These are phyloP conservation scores for Aspergillus eucalypticola DNA, from an alignment of 2,329 filamentous ascomycete species.

Conservation along the genomic window DNA sequence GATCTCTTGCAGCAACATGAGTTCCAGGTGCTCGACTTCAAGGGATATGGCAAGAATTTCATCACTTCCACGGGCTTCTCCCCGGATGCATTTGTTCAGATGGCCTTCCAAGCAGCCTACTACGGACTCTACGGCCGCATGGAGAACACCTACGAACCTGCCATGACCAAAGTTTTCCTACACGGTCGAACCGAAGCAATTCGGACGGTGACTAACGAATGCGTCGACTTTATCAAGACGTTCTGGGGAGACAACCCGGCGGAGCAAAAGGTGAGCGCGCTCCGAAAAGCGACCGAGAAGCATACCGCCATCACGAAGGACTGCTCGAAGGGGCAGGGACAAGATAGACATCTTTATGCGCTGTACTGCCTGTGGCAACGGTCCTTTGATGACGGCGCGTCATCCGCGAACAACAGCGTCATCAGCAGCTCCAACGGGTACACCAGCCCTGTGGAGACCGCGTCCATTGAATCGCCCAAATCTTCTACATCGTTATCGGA, in stretches of 20 bases:
- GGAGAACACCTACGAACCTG: conserved; percentile 95
- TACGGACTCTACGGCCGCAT: conserved; percentile 93
- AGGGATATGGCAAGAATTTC: conserved; percentile 91
- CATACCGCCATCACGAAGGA: conserved; percentile 79
- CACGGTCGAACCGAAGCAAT: conserved; percentile 95
- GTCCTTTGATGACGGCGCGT: conserved; percentile 71
- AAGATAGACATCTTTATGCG: conserved; percentile 90
- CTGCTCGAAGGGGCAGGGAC: conserved; percentile 86
- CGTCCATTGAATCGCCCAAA: conserved; percentile 29
- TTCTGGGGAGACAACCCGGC: conserved; percentile 93
- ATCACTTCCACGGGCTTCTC: conserved; percentile 97
- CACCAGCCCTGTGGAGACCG: conserved; percentile 56
- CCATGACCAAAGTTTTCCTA: conserved; percentile 94
- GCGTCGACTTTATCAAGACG: conserved; percentile 82
- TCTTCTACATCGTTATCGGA: conserved; percentile 44
- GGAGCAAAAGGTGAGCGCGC: conserved; percentile 78
- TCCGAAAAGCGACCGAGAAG: conserved; percentile 78
- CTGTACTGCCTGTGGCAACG: conserved; percentile 95
- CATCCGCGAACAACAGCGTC: conserved; percentile 51
- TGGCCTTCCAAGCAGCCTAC: conserved; percentile 98
- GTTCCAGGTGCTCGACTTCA: conserved; percentile 87
- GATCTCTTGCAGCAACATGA: conserved; percentile 97
- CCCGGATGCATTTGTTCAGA: conserved; percentile 95
- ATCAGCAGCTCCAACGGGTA: conserved; percentile 61
- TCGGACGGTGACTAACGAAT: conserved; percentile 78